Percentiles rank a stretch among this genome's conserved stretches.
phyloP scores from a whole-genome alignment of 352 stramenopile genomes.

The Phytopythium montanum region DNA sequence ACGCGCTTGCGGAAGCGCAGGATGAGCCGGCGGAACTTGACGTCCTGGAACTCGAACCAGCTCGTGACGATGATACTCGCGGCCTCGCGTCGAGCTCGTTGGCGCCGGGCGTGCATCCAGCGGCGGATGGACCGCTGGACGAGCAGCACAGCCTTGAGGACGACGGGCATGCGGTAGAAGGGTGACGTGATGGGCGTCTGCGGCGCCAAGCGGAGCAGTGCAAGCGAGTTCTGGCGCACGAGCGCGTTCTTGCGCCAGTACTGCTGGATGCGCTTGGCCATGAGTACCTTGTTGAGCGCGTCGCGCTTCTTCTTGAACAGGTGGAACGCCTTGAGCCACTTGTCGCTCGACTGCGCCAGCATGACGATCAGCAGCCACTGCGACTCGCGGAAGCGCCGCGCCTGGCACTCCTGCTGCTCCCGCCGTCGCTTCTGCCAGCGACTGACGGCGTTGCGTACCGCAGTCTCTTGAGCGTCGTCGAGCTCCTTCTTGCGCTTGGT shows the following conservation, averaged over 20 bases:
- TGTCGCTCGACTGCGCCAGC: conserved; percentile 27
- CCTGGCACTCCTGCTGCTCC: conserved; percentile 26
- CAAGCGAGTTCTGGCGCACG: conserved; percentile 19
- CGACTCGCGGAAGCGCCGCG: conserved; percentile 37
- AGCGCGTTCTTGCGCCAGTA: conserved; percentile 43
- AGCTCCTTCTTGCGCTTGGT: conserved; percentile 49
- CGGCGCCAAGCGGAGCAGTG: conserved; percentile 14
- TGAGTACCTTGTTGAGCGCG: conserved; percentile 30
- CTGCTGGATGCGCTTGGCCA: conserved; percentile 50
- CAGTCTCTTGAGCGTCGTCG: conserved; percentile 37
- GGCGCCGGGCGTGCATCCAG: conserved; percentile 33
- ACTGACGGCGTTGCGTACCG: conserved; percentile 29
- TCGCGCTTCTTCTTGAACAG: conserved; percentile 38
- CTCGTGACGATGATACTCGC: conserved; percentile 63
- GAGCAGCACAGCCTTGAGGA: conserved; percentile 36
- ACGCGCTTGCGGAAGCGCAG: conserved; percentile 73
- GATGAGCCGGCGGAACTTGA: conserved; percentile 80
- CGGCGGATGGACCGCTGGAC: conserved; percentile 37
- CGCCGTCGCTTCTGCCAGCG: conserved; percentile 50
- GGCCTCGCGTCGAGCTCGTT: conserved; percentile 14
- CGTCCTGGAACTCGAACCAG: conserved; percentile 79
- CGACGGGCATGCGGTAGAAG: conserved; percentile 48
- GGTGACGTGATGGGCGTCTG: conserved; percentile 25
- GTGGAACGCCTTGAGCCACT: conserved; percentile 41
- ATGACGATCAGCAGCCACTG: conserved; percentile 54